Evolutionary conservation across 495 filamentous ascomycete species (phyloP).

Genomic region (Neurospora tetraspora): DNA sequence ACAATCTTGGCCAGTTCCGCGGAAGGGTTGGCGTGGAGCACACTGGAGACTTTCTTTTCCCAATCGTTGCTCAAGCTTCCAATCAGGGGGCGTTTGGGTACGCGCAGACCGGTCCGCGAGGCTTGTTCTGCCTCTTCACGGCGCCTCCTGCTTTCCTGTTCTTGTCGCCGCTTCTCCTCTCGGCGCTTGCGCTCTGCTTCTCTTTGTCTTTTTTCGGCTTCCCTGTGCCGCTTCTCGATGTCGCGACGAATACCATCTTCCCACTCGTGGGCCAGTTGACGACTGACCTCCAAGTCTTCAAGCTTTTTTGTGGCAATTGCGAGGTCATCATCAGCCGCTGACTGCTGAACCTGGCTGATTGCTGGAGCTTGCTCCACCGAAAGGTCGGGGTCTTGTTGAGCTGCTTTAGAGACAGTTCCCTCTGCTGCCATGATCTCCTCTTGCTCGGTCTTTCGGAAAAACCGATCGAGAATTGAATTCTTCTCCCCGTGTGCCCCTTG

Average conservation of each 20-base stretch:
- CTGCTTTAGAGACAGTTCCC: background rate
- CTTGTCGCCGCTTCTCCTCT: conserved; percentile 11
- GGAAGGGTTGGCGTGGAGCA: conserved; percentile 4
- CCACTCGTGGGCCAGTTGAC: conserved; percentile 11
- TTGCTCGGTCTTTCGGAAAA: background rate
- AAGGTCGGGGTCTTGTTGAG: background rate
- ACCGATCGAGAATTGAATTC: background rate
- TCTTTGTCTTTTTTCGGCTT: background rate
- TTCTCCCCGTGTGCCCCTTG: background rate
- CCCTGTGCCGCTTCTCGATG: background rate
- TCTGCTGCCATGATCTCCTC: background rate
- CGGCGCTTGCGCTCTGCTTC: conserved; percentile 10
- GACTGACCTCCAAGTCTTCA: conserved; percentile 11
- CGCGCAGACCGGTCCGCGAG: conserved; percentile 7
- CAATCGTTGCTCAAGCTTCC: conserved; percentile 19
- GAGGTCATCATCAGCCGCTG: conserved; percentile 1
- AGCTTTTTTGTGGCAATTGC: conserved; percentile 7
- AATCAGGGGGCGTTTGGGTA: conserved; percentile 16
- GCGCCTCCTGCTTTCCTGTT: conserved; percentile 7
- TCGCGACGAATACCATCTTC: background rate
- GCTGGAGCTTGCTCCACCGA: background rate
- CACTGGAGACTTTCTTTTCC: conserved; percentile 14
- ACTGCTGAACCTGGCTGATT: background rate
- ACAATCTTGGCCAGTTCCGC: conserved; percentile 31
- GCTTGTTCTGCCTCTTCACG: background rate